Evolutionary conservation across 192 early-diverging fungal genomes (phyloP), one percentile per base, ranked within the genome.

Genomic region (Podila minutissima): DNA sequence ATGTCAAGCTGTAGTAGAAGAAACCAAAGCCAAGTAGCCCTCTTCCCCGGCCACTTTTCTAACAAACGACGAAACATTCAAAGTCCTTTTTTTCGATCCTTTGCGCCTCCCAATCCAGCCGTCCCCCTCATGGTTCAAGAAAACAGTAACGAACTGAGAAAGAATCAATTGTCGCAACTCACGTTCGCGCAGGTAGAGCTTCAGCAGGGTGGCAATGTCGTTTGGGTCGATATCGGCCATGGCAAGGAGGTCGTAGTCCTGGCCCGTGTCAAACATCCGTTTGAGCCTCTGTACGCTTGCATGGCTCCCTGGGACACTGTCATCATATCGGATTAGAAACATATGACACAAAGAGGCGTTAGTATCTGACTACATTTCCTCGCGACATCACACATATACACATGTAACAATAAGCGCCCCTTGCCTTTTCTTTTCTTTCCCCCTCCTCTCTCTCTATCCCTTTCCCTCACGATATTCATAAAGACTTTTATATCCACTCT

Each of bases 141-240:
- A 37, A 26, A 15, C n/a, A 64, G 37, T 37, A 69, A 58, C 13
- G 55, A 48, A 0, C 2, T 28, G 26, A 69, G 28, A 69, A 69
- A 37, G 12, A 24, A 61, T 28, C 31, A 35, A 61, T 32, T 33
- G 31, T 61, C 13, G 31, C 26, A 24, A 74, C 85, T 83, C 82
- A 91, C 89, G 72, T 71, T 91, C 89, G 53, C 90, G 74, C 12
- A 91, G 66, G 63, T 91, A 91, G 62, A 88, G 72, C 62, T 90
- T 91, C n/a, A 91, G 71, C 32, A 91, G 66, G 12, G 89, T 83
- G 22, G 87, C 89, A 58, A 90, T 89, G 8, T 86, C 88, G 41
- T 90, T 86, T 13, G 90, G 85, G 59, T 91, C 89, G 38, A 81
- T 81, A 0, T 31, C 77, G 53, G 69, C 77, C 71, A 73, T 73